Evolutionary conservation across 2,329 filamentous ascomycete genomes (phyloP).

Genomic region (Hysterium pulicare): DNA sequence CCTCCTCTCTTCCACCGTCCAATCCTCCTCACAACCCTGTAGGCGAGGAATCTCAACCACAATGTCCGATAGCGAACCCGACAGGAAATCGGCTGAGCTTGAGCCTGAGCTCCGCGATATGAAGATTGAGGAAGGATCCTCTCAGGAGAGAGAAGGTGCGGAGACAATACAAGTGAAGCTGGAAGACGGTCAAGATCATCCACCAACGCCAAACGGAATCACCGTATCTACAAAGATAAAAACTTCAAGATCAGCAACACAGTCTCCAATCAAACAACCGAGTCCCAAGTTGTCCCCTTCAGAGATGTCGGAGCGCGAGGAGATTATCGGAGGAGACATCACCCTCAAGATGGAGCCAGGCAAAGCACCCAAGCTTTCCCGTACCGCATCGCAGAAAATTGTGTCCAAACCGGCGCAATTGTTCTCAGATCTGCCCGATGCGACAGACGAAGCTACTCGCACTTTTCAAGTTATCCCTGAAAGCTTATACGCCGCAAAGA

Average conservation of each 20-base stretch:
- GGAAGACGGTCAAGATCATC: conserved; percentile 19
- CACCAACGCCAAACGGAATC: conserved; percentile 26
- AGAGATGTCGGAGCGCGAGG: conserved; percentile 44
- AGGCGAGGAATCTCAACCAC: conserved; percentile 12
- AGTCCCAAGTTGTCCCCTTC: conserved; percentile 35
- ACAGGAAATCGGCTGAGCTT: conserved; percentile 34
- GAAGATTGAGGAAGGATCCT: conserved; percentile 43
- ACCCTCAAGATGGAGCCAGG: conserved; percentile 62
- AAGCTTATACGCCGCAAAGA: conserved; percentile 88
- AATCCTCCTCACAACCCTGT: conserved; percentile 13
- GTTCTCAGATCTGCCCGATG: conserved; percentile 73
- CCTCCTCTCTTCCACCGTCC: conserved; percentile 17
- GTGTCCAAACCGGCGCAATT: conserved; percentile 61
- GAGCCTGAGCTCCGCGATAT: conserved; percentile 46
- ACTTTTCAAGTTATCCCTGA: conserved; percentile 78
- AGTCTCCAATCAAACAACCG: conserved; percentile 31
- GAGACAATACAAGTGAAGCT: conserved; percentile 22
- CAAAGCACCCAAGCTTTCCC: conserved; percentile 67
- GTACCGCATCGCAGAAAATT: conserved; percentile 70
- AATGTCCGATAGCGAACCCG: conserved; percentile 39
- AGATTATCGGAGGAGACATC: conserved; percentile 59
- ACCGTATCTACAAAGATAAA: conserved; percentile 27
- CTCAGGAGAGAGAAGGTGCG: conserved; percentile 15
- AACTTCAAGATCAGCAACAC: conserved; percentile 25
- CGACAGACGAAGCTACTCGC: conserved; percentile 69